Percentiles rank a stretch among this genome's conserved stretches.
phyloP scores from a whole-genome alignment of 2,329 filamentous ascomycete species.

The Aspergillus ochraceus region DNA sequence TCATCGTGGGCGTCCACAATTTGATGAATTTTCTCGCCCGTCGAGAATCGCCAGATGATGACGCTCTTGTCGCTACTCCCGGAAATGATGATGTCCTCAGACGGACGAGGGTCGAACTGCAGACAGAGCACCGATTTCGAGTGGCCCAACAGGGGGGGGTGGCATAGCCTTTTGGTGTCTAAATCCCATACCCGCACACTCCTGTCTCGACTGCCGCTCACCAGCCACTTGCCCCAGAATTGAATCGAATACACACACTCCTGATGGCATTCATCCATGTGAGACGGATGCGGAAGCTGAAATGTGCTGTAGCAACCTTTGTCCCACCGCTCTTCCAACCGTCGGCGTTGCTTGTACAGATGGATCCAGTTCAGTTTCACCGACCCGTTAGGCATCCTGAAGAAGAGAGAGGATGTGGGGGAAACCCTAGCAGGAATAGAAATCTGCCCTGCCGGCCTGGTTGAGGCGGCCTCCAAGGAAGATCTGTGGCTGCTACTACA shows the following conservation, averaged over 20 bases:
- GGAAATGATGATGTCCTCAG: constrained; percentile 90
- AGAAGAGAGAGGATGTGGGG: constrained; percentile 33
- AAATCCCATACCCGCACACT: constrained; percentile 90
- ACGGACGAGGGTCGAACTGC: constrained; percentile 85
- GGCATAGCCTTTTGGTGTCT: constrained; percentile 72
- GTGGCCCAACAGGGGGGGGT: constrained; percentile 74
- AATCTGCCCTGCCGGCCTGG: constrained; percentile 12
- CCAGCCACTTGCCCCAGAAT: constrained; percentile 79
- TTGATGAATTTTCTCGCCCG: constrained; percentile 76
- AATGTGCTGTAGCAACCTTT: constrained; percentile 80
- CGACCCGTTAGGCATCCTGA: constrained; percentile 33
- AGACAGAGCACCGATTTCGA: constrained; percentile 86
- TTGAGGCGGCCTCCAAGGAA: constrained; percentile 6
- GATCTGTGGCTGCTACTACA: constrained; percentile 13
- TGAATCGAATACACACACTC: constrained; percentile 97
- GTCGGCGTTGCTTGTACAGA: constrained; percentile 82
- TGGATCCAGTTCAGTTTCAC: constrained; percentile 84
- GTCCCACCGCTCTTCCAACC: constrained; percentile 89
- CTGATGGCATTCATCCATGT: constrained; percentile 77
- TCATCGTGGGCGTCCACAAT: constrained; percentile 78
- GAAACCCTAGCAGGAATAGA: constrained; percentile 18
- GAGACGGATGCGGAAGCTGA: constrained; percentile 80
- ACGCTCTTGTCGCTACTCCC: constrained; percentile 91
- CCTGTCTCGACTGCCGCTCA: constrained; percentile 88
- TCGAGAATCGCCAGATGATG: constrained; percentile 92